Percentiles rank a stretch among this genome's conserved stretches.
Evolutionary conservation across 179 eudicot genomes (phyloP).

Genomic region (Nepenthes alata): DNA sequence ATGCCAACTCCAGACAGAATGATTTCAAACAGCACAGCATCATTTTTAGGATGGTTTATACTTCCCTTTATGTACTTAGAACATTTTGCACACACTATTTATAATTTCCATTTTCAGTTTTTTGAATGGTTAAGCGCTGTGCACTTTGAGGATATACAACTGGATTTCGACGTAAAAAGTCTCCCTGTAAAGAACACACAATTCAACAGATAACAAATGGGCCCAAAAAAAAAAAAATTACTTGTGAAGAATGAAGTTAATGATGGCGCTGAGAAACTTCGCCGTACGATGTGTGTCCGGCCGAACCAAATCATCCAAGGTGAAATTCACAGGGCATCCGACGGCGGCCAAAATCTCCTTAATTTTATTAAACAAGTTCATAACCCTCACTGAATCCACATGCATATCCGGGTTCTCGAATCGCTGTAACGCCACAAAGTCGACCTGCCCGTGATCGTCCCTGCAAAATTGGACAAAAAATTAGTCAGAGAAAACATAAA

Average conservation of each 20-base stretch:
- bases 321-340: conserved; percentile 41
- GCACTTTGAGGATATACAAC: not conserved
- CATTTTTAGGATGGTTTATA: too few species aligned
- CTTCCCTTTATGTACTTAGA: too few species aligned
- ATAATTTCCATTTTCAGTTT: not conserved
- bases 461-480: conserved; percentile 19
- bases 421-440: conserved; percentile 52
- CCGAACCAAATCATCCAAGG: conserved; percentile 47
- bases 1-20: too few species aligned
- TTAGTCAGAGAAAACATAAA: not conserved
- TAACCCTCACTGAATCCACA: conserved; percentile 40
- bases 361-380: conserved; percentile 39
- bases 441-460: conserved; percentile 58
- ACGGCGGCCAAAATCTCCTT: conserved; percentile 34
- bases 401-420: conserved; percentile 80
- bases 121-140: not conserved
- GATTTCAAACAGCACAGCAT: too few species aligned
- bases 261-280: conserved; percentile 45
- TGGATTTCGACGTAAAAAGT: too few species aligned
- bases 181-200: too few species aligned
- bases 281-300: conserved; percentile 56
- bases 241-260: conserved; percentile 66
- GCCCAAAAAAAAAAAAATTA: conserved; percentile 1
- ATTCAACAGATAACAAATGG: too few species aligned
- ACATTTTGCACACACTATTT: too few species aligned